phyloP scores from a whole-genome alignment of 164 flowering plant species.

The Annona squamosa region DNA sequence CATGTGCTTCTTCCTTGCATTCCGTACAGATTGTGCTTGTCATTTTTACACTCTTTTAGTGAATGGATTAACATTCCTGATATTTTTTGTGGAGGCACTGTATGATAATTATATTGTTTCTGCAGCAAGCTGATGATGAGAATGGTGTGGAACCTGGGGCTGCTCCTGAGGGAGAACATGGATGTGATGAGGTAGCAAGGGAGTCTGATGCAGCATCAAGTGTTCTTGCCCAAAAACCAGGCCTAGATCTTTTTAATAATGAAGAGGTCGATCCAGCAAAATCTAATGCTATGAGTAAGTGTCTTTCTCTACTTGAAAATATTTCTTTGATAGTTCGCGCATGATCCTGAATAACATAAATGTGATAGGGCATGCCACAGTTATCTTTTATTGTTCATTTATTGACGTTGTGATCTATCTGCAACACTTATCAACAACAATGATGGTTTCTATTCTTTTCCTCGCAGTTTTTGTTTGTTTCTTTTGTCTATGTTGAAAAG shows the following conservation, averaged over 20 bases:
- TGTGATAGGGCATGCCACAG: too few species aligned
- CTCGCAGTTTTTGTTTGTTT: too few species aligned
- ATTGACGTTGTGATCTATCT: too few species aligned
- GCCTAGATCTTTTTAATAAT: constrained; percentile 61
- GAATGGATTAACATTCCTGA: background rate
- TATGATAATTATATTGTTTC: constrained; percentile 1
- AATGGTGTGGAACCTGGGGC: constrained; percentile 12
- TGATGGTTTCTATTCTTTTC: too few species aligned
- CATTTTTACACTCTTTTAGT: background rate
- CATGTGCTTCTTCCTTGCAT: background rate
- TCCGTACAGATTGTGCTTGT: background rate
- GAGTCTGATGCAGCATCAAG: constrained; percentile 19
- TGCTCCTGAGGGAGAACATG: constrained; percentile 22
- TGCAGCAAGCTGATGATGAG: constrained; percentile 44
- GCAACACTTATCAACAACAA: too few species aligned
- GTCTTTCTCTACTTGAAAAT: background rate
- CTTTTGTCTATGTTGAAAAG: too few species aligned
- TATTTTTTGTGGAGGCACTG: background rate
- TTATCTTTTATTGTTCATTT: too few species aligned
- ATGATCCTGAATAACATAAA: too few species aligned
- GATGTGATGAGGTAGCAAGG: constrained; percentile 10
- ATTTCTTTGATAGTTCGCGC: too few species aligned
- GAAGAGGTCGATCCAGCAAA: constrained; percentile 64
- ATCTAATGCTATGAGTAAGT: constrained; percentile 80
- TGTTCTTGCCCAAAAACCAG: constrained; percentile 25